A percentile compares a stretch with the other conserved stretches of the same genome.
phyloP scores from a whole-genome alignment of 2,329 filamentous ascomycete genomes.

The Pseudocercospora ulei region DNA sequence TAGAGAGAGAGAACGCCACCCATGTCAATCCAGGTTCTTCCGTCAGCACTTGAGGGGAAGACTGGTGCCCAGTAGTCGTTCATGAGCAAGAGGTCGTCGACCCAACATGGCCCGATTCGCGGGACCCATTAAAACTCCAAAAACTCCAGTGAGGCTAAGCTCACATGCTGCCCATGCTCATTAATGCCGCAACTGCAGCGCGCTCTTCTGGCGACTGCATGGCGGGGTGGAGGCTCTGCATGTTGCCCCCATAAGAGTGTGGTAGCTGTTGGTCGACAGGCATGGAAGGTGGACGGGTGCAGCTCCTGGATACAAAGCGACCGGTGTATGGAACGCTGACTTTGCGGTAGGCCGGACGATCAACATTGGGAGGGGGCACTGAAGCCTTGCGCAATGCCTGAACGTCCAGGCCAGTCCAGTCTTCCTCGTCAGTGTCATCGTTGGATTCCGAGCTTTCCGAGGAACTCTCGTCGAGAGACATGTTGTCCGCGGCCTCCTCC shows the following conservation, averaged over 20 bases:
- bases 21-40: conserved; percentile 35
- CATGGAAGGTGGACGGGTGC: conserved; percentile 25
- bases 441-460: conserved; percentile 28
- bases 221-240: conserved; percentile 13
- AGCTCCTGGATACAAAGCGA: conserved; percentile 25
- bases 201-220: conserved; percentile 58
- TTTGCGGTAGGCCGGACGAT: conserved; percentile 29
- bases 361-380: conserved; percentile 29
- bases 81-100: conserved; percentile 21
- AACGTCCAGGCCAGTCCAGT: conserved; percentile 84
- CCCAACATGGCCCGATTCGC: conserved; percentile 9
- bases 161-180: conserved; percentile 63
- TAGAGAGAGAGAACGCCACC: conserved; percentile 27
- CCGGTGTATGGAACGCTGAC: conserved; percentile 27
- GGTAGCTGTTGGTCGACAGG: conserved; percentile 14
- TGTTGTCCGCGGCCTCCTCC: conserved; percentile 84
- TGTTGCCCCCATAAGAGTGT: conserved; percentile 2
- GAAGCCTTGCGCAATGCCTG: conserved; percentile 65
- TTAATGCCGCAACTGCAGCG: conserved; percentile 69
- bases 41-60: conserved; percentile 35
- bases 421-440: conserved; percentile 88
- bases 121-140: conserved; percentile 12
- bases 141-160: conserved; percentile 17
- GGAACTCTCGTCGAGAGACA: conserved; percentile 63
- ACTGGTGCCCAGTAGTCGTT: conserved; percentile 34